These are phyloP conservation scores for Prinsepia uniflora DNA, from an alignment of 306 rosid species.

Conservation along the genomic window DNA sequence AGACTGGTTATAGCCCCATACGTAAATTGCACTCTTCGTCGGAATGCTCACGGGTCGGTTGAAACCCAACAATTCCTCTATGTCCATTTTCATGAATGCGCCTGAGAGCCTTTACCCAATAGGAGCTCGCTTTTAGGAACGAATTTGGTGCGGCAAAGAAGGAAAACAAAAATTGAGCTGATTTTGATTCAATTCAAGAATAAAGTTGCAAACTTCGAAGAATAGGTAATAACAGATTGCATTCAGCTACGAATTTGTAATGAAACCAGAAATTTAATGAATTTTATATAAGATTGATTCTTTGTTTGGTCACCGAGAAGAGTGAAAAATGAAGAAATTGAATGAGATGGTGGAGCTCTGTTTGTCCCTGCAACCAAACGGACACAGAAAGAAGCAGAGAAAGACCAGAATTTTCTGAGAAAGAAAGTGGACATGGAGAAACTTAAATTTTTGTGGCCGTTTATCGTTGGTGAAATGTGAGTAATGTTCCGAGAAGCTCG, in stretches of 20 bases:
- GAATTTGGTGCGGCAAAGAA: background rate
- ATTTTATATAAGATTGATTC: no score
- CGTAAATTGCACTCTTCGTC: slow-evolving; percentile 82
- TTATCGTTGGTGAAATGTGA: background rate
- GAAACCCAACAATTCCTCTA: slow-evolving; percentile 53
- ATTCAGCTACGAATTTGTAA: no score
- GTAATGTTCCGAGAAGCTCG: slow-evolving; percentile 7
- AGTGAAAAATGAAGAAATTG: background rate
- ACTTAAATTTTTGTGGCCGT: background rate
- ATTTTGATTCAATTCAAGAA: background rate
- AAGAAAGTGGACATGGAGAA: background rate
- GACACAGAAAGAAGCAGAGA: background rate
- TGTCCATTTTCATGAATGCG: slow-evolving; percentile 44
- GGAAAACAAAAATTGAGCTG: background rate
- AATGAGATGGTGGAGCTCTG: background rate
- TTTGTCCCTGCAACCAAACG: slow-evolving; percentile 1
- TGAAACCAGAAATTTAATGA: no score
- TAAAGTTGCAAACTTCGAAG: background rate
- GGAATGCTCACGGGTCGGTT: slow-evolving; percentile 38
- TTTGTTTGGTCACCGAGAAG: background rate
- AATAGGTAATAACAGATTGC: no score
- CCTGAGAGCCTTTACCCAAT: background rate
- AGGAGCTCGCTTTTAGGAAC: background rate
- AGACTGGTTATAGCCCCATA: slow-evolving; percentile 92
- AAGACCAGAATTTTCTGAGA: background rate